Evolutionary conservation across 2,329 filamentous ascomycete genomes (phyloP).

Genomic region (Epichloe coenophiala): DNA sequence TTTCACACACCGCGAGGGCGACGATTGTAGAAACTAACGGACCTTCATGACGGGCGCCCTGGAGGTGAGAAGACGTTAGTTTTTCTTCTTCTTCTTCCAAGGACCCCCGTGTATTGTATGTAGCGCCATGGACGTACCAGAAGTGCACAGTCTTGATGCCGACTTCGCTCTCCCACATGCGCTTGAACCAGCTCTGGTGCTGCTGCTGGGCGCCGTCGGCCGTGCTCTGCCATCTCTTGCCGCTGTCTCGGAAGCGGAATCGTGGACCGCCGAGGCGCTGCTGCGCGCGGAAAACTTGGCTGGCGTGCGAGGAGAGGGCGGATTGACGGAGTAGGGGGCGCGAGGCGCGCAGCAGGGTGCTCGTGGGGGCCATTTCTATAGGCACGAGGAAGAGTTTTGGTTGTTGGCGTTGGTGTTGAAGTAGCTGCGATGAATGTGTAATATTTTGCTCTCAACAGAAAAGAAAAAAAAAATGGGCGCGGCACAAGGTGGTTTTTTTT

Average conservation of each 20-base stretch:
- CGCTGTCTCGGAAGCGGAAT: conserved; percentile 27
- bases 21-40: conserved; percentile 16
- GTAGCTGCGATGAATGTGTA: not conserved
- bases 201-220: conserved; percentile 33
- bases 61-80: conserved; percentile 1
- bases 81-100: not conserved
- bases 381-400: not conserved
- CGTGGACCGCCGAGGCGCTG: conserved; percentile 2
- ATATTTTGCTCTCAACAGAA: not conserved
- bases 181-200: conserved; percentile 50
- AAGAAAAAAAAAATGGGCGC: not conserved
- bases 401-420: not conserved
- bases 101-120: no score
- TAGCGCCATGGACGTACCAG: conserved; percentile 44
- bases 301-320: conserved; percentile 12
- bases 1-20: no score
- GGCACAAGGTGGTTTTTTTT: not conserved
- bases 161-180: conserved; percentile 71
- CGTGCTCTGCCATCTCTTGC: conserved; percentile 59
- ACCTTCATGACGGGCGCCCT: conserved; percentile 89
- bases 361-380: conserved; percentile 29
- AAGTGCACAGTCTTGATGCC: conserved; percentile 94
- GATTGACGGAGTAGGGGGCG: conserved; percentile 41
- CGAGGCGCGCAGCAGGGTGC: conserved; percentile 38
- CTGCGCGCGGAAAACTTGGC: conserved; percentile 36